These are phyloP conservation scores for Pichia insulana DNA, from an alignment of 805 yeast species.

Conservation along the genomic window DNA sequence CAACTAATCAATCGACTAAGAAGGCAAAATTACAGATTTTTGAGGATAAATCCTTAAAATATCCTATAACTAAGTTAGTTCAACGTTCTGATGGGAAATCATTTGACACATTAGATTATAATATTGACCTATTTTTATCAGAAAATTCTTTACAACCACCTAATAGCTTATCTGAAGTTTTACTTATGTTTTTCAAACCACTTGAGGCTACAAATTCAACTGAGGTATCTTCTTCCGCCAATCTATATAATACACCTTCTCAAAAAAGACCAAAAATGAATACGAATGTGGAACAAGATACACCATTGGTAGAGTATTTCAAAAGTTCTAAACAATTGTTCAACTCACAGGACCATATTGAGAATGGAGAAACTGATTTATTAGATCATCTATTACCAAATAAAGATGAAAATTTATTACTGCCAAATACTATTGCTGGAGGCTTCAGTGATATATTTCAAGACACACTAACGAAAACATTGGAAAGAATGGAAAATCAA, in stretches of 20 bases:
- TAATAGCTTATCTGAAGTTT: constrained; percentile 37
- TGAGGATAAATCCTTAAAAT: constrained; percentile 28
- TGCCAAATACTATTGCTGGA: constrained; percentile 8
- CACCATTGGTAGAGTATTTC: constrained; percentile 10
- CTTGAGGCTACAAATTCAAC: neutral
- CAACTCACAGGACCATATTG: neutral
- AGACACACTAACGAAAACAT: constrained; percentile 34
- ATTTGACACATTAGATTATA: constrained; percentile 50
- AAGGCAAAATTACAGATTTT: constrained; percentile 27
- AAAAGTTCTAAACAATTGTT: constrained; percentile 5
- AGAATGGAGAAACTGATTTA: constrained; percentile 3
- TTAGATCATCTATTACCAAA: constrained; percentile 1
- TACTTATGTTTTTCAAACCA: constrained; percentile 30
- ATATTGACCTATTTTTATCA: constrained; percentile 50
- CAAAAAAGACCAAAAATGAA: constrained; percentile 16
- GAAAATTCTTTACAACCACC: constrained; percentile 21
- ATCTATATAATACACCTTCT: constrained; percentile 1
- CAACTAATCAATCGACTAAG: neutral
- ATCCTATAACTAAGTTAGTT: constrained; percentile 42
- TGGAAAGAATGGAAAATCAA: constrained; percentile 4
- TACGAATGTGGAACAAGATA: constrained; percentile 20
- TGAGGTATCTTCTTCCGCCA: neutral
- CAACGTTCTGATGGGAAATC: constrained; percentile 45
- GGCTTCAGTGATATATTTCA: constrained; percentile 35
- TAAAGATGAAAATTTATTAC: no score